Evolutionary conservation across 345 rosid species (phyloP).

Genomic region (Pugionium cornutum): DNA sequence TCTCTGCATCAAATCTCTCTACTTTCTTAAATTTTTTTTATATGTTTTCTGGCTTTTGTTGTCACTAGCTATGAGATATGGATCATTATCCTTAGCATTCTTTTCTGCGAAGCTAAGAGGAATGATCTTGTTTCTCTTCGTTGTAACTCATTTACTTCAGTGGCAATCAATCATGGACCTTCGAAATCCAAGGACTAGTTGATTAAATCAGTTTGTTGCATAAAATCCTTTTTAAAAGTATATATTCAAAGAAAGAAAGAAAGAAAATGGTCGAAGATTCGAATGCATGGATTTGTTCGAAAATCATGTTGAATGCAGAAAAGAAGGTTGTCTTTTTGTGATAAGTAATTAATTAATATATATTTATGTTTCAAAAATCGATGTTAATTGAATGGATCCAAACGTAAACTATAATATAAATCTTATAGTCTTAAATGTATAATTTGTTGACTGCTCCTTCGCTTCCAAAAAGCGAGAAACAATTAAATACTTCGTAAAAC

Average conservation of each 20-base stretch:
- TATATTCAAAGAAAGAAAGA: background rate
- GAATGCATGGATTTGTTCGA: conserved; percentile 40
- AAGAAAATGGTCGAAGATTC: conserved; percentile 35
- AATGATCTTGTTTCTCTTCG: conserved; percentile 59
- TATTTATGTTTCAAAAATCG: background rate
- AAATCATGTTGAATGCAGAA: conserved; percentile 42
- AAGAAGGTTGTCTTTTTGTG: conserved; percentile 42
- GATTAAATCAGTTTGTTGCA: conserved; percentile 30
- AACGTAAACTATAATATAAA: conserved; percentile 8
- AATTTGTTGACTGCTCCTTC: conserved; percentile 28
- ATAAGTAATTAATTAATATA: conserved; percentile 15
- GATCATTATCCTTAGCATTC: conserved; percentile 56
- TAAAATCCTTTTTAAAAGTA: background rate
- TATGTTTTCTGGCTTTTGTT: conserved; percentile 9
- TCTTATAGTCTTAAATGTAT: background rate
- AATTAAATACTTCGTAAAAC: conserved; percentile 30
- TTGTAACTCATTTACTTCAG: conserved; percentile 40
- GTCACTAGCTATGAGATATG: conserved; percentile 30
- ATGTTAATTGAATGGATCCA: conserved; percentile 20
- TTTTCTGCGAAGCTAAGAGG: conserved; percentile 48
- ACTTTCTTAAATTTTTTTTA: conserved; percentile 14
- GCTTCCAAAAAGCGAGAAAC: conserved; percentile 14
- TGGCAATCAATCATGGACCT: conserved; percentile 14
- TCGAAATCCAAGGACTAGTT: conserved; percentile 30
- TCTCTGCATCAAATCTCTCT: conserved; percentile 13